phyloP scores from a whole-genome alignment of 106 monocot species.

The Allium cepa region DNA sequence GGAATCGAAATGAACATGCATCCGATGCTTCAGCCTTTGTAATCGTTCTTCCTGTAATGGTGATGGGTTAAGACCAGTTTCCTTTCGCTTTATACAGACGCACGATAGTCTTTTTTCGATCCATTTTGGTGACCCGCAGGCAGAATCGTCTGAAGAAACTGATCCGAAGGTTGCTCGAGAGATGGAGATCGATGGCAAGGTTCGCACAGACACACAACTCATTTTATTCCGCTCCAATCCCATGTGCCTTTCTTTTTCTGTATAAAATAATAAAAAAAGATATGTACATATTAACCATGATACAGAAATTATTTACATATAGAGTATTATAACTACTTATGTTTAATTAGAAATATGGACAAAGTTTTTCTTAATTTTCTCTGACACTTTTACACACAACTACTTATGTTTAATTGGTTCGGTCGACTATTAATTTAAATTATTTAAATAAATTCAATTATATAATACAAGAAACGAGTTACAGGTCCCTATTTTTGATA shows the following conservation, averaged over 20 bases:
- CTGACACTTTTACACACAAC: too few relatives aligned
- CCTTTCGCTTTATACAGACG: conserved; percentile 73
- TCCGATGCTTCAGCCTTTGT: conserved; percentile 70
- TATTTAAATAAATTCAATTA: too few relatives aligned
- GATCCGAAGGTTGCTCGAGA: conserved; percentile 28
- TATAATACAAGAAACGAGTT: too few relatives aligned
- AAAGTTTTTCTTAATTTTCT: too few relatives aligned
- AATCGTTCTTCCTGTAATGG: conserved; percentile 66
- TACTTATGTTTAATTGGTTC: too few relatives aligned
- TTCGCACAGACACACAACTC: conserved; percentile 33
- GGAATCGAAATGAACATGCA: conserved; percentile 69
- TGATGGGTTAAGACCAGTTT: conserved; percentile 43
- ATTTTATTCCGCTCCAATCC: conserved; percentile 16
- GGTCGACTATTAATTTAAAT: too few relatives aligned
- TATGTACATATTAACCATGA: too few relatives aligned
- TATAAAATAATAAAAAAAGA: neutral
- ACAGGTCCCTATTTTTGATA: too few relatives aligned
- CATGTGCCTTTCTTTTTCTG: conserved; percentile 6
- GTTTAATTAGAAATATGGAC: too few relatives aligned
- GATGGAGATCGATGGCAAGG: conserved; percentile 23
- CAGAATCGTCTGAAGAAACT: conserved; percentile 39
- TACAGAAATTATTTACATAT: too few relatives aligned
- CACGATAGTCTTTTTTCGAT: conserved; percentile 78
- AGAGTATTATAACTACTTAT: too few relatives aligned
- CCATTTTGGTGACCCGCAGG: conserved; percentile 81